Conservation (phyloP, 2,329 filamentous ascomycete species). For the Parascedosporium putredinis region DNA sequence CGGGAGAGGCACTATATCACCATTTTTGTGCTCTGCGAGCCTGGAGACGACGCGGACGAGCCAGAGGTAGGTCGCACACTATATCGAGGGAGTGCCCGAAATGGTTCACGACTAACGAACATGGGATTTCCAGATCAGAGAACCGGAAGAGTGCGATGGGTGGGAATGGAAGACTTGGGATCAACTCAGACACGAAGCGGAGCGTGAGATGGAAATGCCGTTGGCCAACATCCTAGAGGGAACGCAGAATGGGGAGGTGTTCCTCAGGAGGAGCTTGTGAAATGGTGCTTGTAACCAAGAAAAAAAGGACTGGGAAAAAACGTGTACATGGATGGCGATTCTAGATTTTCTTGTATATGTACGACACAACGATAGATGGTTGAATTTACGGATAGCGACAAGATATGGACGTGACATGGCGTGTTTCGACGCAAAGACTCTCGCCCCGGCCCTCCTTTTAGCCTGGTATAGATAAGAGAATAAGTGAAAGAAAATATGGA, state of each 20-base stretch:
- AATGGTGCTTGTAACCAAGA: not conserved
- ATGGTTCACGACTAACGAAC: not conserved
- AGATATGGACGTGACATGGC: too few relatives aligned
- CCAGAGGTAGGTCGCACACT: slow-evolving; percentile 28
- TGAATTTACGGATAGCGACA: too few relatives aligned
- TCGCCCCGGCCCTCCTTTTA: too few relatives aligned
- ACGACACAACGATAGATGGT: too few relatives aligned
- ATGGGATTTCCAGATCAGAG: slow-evolving; percentile 21
- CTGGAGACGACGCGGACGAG: slow-evolving; percentile 33
- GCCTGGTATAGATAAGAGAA: too few relatives aligned
- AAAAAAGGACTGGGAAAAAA: too few relatives aligned
- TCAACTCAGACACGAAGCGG: slow-evolving; percentile 21
- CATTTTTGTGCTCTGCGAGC: slow-evolving; percentile 50
- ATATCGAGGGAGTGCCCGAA: not conserved
- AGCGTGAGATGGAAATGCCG: slow-evolving; percentile 4
- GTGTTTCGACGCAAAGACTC: too few relatives aligned
- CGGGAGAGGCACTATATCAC: slow-evolving; percentile 61
- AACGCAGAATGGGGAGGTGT: not conserved
- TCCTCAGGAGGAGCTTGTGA: slow-evolving; percentile 3
- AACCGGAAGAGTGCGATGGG: slow-evolving; percentile 38
- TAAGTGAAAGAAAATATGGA: too few relatives aligned
- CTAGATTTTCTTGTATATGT: not conserved
- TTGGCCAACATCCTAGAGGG: slow-evolving; percentile 3
- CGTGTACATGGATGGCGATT: too few relatives aligned
- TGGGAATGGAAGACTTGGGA: slow-evolving; percentile 40